These are phyloP conservation scores for Pistacia vera DNA, from an alignment of 345 rosid genomes.

Conservation along the genomic window DNA sequence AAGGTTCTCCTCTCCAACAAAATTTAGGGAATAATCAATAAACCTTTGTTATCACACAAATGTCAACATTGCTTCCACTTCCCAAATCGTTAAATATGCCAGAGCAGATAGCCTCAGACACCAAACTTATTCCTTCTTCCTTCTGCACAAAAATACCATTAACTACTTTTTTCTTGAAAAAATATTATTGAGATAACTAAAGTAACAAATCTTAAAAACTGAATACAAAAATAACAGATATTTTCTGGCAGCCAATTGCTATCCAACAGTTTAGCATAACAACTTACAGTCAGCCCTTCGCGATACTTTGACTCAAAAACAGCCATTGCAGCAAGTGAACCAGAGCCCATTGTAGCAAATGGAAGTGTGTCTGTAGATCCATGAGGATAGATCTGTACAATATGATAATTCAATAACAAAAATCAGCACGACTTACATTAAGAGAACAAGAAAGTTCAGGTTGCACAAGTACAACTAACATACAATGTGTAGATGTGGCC, in stretches of 20 bases:
- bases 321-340: conserved; percentile 84
- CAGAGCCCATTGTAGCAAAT: conserved; percentile 88
- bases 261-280: background rate
- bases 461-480: conserved; percentile 25
- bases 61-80: conserved; percentile 87
- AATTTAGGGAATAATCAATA: conserved; percentile 8
- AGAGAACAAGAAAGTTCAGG: background rate
- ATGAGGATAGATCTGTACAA: conserved; percentile 73
- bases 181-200: background rate
- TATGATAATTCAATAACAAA: conserved; percentile 2
- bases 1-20: background rate
- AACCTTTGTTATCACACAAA: conserved; percentile 84
- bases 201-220: background rate
- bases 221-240: background rate
- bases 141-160: conserved; percentile 40
- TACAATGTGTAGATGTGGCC: conserved; percentile 82
- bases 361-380: conserved; percentile 82
- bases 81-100: conserved; percentile 82
- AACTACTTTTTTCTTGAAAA: background rate
- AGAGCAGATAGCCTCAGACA: conserved; percentile 69
- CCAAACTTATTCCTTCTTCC: conserved; percentile 70
- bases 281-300: conserved; percentile 78
- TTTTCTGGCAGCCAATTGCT: background rate
- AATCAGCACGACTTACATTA: background rate
- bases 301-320: conserved; percentile 72